These are phyloP conservation scores for Trichoderma sp. DNA, from an alignment of 2,329 filamentous ascomycete genomes.

Conservation along the genomic window DNA sequence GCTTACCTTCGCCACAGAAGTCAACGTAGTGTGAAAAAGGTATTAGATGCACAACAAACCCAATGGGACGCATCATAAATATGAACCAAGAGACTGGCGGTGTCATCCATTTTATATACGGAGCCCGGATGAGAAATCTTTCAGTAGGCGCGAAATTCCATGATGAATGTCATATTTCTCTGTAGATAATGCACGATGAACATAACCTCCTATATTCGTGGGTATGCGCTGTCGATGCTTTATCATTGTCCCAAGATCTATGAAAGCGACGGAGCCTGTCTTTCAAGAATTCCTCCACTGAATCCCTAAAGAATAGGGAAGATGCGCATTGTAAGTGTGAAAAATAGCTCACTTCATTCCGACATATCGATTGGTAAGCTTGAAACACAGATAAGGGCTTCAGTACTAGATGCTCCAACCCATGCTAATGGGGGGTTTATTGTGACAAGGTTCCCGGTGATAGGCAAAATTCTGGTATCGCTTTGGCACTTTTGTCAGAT, in stretches of 20 bases:
- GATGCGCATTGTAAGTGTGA: neutral
- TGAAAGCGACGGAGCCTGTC: neutral
- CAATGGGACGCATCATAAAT: neutral
- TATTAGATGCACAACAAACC: neutral
- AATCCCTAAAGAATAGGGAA: neutral
- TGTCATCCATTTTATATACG: neutral
- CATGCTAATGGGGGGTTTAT: neutral
- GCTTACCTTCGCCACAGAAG: neutral
- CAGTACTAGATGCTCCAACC: neutral
- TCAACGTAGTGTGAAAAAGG: neutral
- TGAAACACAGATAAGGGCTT: neutral
- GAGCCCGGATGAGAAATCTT: neutral
- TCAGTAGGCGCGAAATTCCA: neutral
- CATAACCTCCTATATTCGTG: neutral
- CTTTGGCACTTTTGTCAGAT: neutral
- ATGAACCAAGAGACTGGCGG: neutral
- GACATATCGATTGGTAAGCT: neutral
- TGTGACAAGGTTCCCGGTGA: neutral
- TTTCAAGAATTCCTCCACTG: neutral
- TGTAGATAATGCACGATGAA: neutral
- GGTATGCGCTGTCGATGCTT: neutral
- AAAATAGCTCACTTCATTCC: neutral
- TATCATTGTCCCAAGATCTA: neutral
- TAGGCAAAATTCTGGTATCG: neutral
- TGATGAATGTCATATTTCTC: neutral